phyloP scores from a whole-genome alignment of 2,329 filamentous ascomycete species.

The Fusarium sp. region DNA sequence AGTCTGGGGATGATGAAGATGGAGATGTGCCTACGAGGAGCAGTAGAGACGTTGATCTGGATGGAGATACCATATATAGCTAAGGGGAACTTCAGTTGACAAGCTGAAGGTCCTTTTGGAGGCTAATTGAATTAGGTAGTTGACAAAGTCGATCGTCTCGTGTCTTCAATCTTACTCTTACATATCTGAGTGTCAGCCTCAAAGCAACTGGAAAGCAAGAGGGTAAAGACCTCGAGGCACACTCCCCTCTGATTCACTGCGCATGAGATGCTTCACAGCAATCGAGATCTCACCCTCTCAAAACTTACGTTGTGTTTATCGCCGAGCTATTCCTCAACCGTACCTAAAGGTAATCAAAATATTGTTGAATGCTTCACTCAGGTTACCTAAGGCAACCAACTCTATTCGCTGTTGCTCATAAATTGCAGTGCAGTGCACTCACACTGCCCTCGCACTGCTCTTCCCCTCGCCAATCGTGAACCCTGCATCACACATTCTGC shows the following conservation, averaged over 20 bases:
- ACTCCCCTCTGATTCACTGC: not conserved
- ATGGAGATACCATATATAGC: constrained; percentile 23
- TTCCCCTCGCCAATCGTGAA: not conserved
- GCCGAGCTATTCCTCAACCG: not conserved
- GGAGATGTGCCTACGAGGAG: constrained; percentile 24
- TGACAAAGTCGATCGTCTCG: not conserved
- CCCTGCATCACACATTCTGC: not conserved
- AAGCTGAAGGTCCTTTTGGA: not conserved
- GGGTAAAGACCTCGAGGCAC: not conserved
- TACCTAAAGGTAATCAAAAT: not conserved
- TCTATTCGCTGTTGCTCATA: not conserved
- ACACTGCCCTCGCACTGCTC: not conserved
- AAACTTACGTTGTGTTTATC: not conserved
- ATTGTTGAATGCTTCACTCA: not conserved
- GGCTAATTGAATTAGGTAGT: not conserved
- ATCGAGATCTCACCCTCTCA: not conserved
- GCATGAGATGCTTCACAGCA: not conserved
- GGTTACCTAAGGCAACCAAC: not conserved
- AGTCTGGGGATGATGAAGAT: constrained; percentile 42
- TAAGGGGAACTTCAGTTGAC: not conserved
- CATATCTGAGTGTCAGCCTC: not conserved
- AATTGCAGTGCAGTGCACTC: not conserved
- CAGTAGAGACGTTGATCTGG: constrained; percentile 10
- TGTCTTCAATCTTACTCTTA: not conserved
- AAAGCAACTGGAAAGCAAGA: not conserved